Percentiles rank a stretch among this genome's conserved stretches.
Conservation (phyloP, 78 protist species). For the Cavenderia fasciculata region DNA sequence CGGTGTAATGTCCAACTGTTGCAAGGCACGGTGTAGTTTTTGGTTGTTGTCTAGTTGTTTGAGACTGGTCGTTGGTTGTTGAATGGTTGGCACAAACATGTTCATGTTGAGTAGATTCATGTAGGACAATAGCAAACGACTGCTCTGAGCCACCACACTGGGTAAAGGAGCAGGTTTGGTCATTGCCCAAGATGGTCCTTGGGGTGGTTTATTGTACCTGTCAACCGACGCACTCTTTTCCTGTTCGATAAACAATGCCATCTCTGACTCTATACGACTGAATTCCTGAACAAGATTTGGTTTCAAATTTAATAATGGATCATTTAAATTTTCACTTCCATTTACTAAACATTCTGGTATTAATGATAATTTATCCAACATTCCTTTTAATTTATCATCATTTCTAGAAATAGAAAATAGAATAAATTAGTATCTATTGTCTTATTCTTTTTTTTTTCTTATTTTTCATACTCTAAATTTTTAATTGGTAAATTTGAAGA, state of each 20-base stretch:
- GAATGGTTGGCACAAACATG: background rate
- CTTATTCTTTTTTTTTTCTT: too few species aligned
- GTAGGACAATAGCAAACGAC: conserved; percentile 58
- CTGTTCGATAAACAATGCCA: conserved; percentile 8
- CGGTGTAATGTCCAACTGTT: conserved; percentile 68
- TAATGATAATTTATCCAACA: background rate
- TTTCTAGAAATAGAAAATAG: too few species aligned
- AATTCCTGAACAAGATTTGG: conserved; percentile 9
- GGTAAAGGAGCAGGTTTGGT: background rate
- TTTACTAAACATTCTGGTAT: conserved; percentile 39
- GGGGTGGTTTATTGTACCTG: background rate
- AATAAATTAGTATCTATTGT: too few species aligned
- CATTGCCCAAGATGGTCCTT: conserved; percentile 1
- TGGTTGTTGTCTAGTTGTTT: conserved; percentile 30
- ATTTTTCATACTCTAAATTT: too few species aligned
- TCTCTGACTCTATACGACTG: conserved; percentile 10
- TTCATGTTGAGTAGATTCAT: conserved; percentile 30
- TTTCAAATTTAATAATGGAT: conserved; percentile 15
- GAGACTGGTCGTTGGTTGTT: background rate
- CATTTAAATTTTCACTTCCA: conserved; percentile 8
- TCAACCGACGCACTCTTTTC: background rate
- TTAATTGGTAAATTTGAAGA: too few species aligned
- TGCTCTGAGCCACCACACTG: conserved; percentile 17
- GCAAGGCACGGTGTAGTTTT: conserved; percentile 29
- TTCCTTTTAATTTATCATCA: conserved; percentile 36